Conservation (phyloP, 495 filamentous ascomycete species). For the Patellaria atrata region DNA sequence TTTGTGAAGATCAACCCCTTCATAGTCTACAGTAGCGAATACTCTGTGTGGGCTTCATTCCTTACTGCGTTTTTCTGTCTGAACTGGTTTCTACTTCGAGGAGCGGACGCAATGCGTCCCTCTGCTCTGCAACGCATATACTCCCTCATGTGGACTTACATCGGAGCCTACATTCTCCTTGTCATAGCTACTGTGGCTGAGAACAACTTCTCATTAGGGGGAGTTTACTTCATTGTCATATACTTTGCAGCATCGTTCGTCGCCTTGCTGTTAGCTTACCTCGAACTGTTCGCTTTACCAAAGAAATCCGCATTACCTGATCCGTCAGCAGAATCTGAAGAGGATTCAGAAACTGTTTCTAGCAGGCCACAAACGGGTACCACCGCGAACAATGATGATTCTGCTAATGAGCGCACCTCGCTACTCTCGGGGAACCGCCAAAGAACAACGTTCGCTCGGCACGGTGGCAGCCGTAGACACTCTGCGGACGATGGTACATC, state of each 20-base stretch:
- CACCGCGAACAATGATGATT: constrained; percentile 35
- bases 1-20: constrained; percentile 70
- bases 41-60: constrained; percentile 48
- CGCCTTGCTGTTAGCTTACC: constrained; percentile 34
- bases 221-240: constrained; percentile 73
- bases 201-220: constrained; percentile 53
- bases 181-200: constrained; percentile 60
- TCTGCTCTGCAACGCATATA: constrained; percentile 75
- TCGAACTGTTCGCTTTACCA: constrained; percentile 68
- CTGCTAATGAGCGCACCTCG: constrained; percentile 65
- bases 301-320: constrained; percentile 49
- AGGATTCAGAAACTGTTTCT: constrained; percentile 7
- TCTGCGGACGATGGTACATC: constrained; percentile 14
- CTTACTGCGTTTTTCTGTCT: constrained; percentile 63
- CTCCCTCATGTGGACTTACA: constrained; percentile 69
- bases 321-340: neutral
- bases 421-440: constrained; percentile 46
- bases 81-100: constrained; percentile 73
- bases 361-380: constrained; percentile 17
- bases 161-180: constrained; percentile 54
- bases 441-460: constrained; percentile 60
- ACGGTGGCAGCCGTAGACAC: constrained; percentile 33
- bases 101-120: constrained; percentile 69
- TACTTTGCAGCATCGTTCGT: constrained; percentile 63
- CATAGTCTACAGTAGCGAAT: constrained; percentile 75